These are phyloP conservation scores for Zygotorulaspora sp. DNA, from an alignment of 805 yeast genomes.

Conservation along the genomic window DNA sequence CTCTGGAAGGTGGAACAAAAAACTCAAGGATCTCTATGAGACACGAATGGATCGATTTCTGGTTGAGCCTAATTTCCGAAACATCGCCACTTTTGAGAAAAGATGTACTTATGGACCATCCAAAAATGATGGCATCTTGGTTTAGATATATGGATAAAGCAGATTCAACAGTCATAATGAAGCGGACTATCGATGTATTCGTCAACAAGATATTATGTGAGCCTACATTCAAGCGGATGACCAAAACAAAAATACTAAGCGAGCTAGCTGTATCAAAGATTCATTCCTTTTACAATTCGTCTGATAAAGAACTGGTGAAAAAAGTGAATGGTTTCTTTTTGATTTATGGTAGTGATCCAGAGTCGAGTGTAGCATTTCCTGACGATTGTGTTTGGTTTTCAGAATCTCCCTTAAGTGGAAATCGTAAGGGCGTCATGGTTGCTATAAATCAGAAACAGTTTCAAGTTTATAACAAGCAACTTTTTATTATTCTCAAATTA, in stretches of 20 bases:
- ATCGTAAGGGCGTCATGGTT: conserved; percentile 41
- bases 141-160: conserved; percentile 55
- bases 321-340: conserved; percentile 45
- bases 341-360: conserved; percentile 46
- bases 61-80: conserved; percentile 48
- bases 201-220: conserved; percentile 54
- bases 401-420: conserved; percentile 24
- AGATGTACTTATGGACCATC: conserved; percentile 53
- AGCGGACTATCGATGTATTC: conserved; percentile 43
- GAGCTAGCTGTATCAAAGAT: conserved; percentile 66
- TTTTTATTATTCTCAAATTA: conserved; percentile 55
- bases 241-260: conserved; percentile 72
- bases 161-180: conserved; percentile 47
- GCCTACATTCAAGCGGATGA: conserved; percentile 52
- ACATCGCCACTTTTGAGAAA: conserved; percentile 56
- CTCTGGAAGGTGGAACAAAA: conserved; percentile 30
- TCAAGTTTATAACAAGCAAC: conserved; percentile 60
- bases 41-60: conserved; percentile 53
- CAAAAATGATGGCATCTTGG: conserved; percentile 59
- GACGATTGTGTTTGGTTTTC: conserved; percentile 50
- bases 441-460: conserved; percentile 48
- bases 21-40: conserved; percentile 48
- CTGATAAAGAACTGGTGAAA: conserved; percentile 36
- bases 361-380: conserved; percentile 43
- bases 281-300: conserved; percentile 46